Percentiles rank a stretch among this genome's conserved stretches.
Evolutionary conservation across 352 stramenopile genomes (phyloP).

Genomic region (Globisporangium uncinulatum): DNA sequence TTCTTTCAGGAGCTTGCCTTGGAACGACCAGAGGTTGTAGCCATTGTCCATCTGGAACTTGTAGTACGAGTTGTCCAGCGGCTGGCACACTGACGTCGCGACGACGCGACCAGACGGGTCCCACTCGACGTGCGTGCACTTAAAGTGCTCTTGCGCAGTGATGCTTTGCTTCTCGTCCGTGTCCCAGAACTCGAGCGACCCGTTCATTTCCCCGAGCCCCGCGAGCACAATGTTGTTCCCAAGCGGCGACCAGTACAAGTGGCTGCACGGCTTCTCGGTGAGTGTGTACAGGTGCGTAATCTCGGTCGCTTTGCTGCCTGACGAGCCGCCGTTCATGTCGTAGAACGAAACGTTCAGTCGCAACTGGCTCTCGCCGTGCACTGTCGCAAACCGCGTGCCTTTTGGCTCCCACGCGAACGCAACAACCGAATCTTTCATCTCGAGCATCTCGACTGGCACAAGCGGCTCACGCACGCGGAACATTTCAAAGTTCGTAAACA

Average conservation of each 20-base stretch:
- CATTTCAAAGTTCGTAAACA: slow-evolving; percentile 99
- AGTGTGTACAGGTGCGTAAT: slow-evolving; percentile 95
- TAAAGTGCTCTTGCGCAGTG: slow-evolving; percentile 97
- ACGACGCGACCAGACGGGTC: slow-evolving; percentile 96
- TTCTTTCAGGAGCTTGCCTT: slow-evolving; percentile 93
- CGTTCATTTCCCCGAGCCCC: slow-evolving; percentile 93
- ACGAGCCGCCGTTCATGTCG: slow-evolving; percentile 79
- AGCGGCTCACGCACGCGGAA: slow-evolving; percentile 94
- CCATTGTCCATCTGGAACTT: slow-evolving; percentile 99
- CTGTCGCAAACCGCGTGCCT: slow-evolving; percentile 94
- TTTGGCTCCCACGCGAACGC: slow-evolving; percentile 96
- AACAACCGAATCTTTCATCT: slow-evolving; percentile 96
- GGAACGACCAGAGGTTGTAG: slow-evolving; percentile 98
- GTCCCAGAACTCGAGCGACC: slow-evolving; percentile 98
- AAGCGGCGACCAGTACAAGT: slow-evolving; percentile 96
- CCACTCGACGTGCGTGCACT: slow-evolving; percentile 97
- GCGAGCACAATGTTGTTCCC: slow-evolving; percentile 93
- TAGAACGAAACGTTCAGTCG: slow-evolving; percentile 96
- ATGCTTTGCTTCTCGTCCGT: slow-evolving; percentile 93
- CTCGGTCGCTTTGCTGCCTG: slow-evolving; percentile 66
- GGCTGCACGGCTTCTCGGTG: slow-evolving; percentile 93
- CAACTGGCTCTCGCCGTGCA: slow-evolving; percentile 93
- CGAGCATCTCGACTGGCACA: slow-evolving; percentile 97
- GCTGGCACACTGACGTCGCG: slow-evolving; percentile 94
- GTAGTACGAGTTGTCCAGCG: slow-evolving; percentile 93